Evolutionary conservation across 2,329 filamentous ascomycete species (phyloP), one percentile per base, ranked within the genome.

Genomic region (Alternaria novae-zelandiae): DNA sequence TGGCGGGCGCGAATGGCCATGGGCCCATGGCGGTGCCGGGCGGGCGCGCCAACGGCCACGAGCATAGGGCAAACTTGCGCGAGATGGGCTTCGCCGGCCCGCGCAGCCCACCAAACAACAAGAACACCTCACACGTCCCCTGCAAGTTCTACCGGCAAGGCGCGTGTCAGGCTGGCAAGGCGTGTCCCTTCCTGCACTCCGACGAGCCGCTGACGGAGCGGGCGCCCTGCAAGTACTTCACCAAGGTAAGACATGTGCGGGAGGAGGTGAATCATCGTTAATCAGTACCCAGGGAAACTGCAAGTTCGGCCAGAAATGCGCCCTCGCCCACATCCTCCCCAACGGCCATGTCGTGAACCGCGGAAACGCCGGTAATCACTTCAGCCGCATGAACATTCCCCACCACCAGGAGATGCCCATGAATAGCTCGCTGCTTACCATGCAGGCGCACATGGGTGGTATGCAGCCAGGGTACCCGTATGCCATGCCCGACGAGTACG

Each of bases 71-170:
- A 57, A 73, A 75, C 68, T 64, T 79, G 74, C 76, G 78, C 69
- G 78, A 76, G 21, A 76, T 79, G 75, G 75, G 72, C 67, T 80
- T 80, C 59, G 78, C 72, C 47, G 80, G 78, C 30, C 79, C 82
- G 54, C 79, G 81, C 67, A 84, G 83, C 69, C 83, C 83, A 58
- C 83, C 83, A 15, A 84, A 82, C 79, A 83, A 82, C 77, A 85
- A 84, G 79, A 84, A 97, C 81, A 97, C 96, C 17, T 91, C 94
- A 66, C 96, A 98, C 84, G 96, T 99, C 47, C 96, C 96, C 43
- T 99, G 96, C 91, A 98, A 98, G 86, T 99, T 99, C 91, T 99
- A 96, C 82, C 90, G 94, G 57, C 93, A 97, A 84, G 94, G 95
- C 79, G 90, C 93, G 75, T 99, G 96, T 81, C 95, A 98, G 86